Conservation (phyloP, 129 eudicot genomes). For the Flaveria trinervia region DNA sequence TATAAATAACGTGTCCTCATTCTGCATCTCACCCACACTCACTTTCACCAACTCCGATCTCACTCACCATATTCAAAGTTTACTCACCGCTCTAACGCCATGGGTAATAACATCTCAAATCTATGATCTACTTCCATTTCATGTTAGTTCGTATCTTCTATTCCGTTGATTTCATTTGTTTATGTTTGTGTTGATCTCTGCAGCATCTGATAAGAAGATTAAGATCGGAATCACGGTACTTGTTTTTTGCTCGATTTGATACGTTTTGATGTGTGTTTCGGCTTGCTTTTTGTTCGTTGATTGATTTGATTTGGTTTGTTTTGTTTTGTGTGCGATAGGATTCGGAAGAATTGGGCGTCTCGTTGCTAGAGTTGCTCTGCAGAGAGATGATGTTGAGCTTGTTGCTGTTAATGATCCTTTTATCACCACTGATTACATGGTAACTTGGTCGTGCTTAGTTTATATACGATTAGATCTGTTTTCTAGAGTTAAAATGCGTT, state of each 20-base stretch:
- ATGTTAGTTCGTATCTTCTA: too few species aligned
- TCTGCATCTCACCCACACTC: not conserved
- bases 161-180: not conserved
- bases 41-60: conserved; percentile 9
- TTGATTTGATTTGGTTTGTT: not conserved
- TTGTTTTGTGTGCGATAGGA: conserved; percentile 35
- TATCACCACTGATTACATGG: conserved; percentile 86
- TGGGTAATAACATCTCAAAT: conserved; percentile 30
- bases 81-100: conserved; percentile 13
- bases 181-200: not conserved
- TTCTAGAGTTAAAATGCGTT: not conserved
- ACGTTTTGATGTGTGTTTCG: not conserved
- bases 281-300: not conserved
- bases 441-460: conserved; percentile 10
- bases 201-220: conserved; percentile 63
- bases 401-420: conserved; percentile 93
- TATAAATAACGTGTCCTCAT: conserved; percentile 9
- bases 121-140: not conserved
- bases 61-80: not conserved
- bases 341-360: conserved; percentile 90
- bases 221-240: conserved; percentile 95
- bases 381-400: conserved; percentile 86
- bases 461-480: conserved; percentile 9
- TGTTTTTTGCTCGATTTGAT: not conserved
- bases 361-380: conserved; percentile 79